Conservation (phyloP, 2,329 filamentous ascomycete genomes). For the Arthrobotrys sinensis region DNA sequence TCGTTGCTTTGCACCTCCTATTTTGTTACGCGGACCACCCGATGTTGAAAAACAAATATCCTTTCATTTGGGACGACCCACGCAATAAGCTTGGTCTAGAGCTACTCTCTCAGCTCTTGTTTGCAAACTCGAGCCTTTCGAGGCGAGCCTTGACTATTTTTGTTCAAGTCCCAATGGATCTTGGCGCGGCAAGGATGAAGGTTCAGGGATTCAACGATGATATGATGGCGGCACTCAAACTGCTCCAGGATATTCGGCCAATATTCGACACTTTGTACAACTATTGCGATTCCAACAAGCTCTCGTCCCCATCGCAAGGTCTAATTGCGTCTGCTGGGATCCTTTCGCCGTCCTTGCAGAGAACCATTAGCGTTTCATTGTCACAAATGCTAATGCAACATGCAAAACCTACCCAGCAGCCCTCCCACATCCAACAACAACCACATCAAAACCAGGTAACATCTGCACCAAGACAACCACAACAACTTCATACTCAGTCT, state of each 20-base stretch:
- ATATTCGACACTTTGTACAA: conserved; percentile 46
- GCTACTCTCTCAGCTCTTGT: conserved; percentile 49
- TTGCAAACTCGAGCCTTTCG: conserved; percentile 42
- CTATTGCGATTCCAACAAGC: conserved; percentile 32
- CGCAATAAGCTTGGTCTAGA: conserved; percentile 37
- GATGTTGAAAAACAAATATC: conserved; percentile 23
- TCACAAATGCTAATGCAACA: conserved; percentile 49
- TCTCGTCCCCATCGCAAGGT: conserved; percentile 19
- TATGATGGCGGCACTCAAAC: conserved; percentile 25
- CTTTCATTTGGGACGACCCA: conserved; percentile 27
- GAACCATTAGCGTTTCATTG: conserved; percentile 43
- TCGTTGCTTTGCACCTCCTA: conserved; percentile 47
- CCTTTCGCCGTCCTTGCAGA: conserved; percentile 44
- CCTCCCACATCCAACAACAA: conserved; percentile 1
- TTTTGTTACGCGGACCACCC: conserved; percentile 47
- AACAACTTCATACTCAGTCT: conserved; percentile 11
- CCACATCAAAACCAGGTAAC: not conserved
- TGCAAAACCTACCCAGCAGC: not conserved
- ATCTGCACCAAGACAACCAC: conserved; percentile 8
- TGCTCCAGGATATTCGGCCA: conserved; percentile 43
- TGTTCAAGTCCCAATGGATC: conserved; percentile 27
- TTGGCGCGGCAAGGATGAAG: conserved; percentile 1
- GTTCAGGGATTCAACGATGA: conserved; percentile 39
- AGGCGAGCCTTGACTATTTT: conserved; percentile 35
- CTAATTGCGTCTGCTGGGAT: conserved; percentile 36